Conservation (phyloP, 2,329 filamentous ascomycete species). For the Dothideomycetidae sp. region DNA sequence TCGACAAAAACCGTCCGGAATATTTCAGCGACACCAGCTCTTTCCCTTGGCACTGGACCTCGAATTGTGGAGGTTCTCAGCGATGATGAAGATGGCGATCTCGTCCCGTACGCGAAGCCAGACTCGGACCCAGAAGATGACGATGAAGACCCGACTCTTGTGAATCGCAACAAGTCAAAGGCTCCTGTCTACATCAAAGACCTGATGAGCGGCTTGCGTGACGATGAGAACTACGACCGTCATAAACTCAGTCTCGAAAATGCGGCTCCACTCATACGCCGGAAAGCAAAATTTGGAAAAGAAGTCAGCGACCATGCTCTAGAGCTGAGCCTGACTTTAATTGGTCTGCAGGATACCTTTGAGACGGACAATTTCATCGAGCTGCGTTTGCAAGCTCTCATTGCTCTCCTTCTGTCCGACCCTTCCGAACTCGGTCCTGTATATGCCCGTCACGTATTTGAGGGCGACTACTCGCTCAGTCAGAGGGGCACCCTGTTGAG, state of each 20-base stretch:
- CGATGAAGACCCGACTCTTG: constrained; percentile 78
- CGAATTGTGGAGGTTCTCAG: constrained; percentile 19
- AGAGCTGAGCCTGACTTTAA: constrained; percentile 61
- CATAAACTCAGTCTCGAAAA: constrained; percentile 67
- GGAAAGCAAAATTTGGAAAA: constrained; percentile 76
- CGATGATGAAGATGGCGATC: constrained; percentile 44
- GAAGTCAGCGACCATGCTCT: constrained; percentile 76
- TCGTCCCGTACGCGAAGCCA: constrained; percentile 69
- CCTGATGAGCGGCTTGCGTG: constrained; percentile 61
- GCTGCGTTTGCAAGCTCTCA: constrained; percentile 62
- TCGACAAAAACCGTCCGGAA: not conserved
- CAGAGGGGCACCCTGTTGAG: constrained; percentile 74
- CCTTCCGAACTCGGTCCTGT: constrained; percentile 67
- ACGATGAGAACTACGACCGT: constrained; percentile 70
- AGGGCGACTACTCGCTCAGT: constrained; percentile 77
- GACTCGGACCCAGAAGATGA: constrained; percentile 83
- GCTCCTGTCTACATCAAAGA: constrained; percentile 86
- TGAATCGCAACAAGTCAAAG: constrained; percentile 68
- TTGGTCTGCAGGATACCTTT: constrained; percentile 73
- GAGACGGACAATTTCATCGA: constrained; percentile 67
- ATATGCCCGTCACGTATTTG: constrained; percentile 75
- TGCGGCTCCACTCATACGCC: constrained; percentile 66
- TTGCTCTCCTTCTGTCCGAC: constrained; percentile 64
- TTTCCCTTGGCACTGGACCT: constrained; percentile 21
- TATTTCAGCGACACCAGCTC: constrained; percentile 8